Percentiles rank a stretch among this genome's conserved stretches.
These are phyloP conservation scores for Pezicula carpinea DNA, from an alignment of 2,329 filamentous ascomycete species.

Conservation along the genomic window DNA sequence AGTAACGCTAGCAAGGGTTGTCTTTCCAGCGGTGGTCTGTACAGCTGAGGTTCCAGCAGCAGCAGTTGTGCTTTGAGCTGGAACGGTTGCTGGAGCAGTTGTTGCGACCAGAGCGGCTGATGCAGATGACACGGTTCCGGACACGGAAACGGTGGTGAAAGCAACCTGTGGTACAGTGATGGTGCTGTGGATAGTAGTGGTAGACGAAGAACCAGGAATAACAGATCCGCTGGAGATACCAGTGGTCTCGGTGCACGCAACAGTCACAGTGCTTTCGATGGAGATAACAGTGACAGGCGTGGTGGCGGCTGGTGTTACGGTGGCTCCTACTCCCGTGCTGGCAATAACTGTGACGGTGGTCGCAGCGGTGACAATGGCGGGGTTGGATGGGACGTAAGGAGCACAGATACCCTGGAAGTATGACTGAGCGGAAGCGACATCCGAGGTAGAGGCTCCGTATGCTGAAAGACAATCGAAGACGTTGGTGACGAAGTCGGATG, in stretches of 20 bases:
- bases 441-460: constrained; percentile 61
- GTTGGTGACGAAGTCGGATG: constrained; percentile 67
- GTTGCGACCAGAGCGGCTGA: constrained; percentile 26
- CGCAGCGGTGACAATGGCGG: constrained; percentile 76
- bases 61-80: constrained; percentile 8
- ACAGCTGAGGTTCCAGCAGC: constrained; percentile 17
- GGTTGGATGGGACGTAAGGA: constrained; percentile 67
- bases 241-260: constrained; percentile 41
- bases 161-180: constrained; percentile 48
- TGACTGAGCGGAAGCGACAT: constrained; percentile 66
- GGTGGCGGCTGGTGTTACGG: constrained; percentile 42
- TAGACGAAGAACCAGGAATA: constrained; percentile 47
- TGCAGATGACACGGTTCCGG: constrained; percentile 16
- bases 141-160: constrained; percentile 31
- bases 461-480: constrained; percentile 79
- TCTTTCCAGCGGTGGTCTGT: constrained; percentile 15
- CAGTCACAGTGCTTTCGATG: constrained; percentile 45
- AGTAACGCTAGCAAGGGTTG: constrained; percentile 20
- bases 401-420: constrained; percentile 94
- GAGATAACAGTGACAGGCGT: constrained; percentile 24
- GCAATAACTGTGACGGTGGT: constrained; percentile 47
- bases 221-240: constrained; percentile 35
- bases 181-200: constrained; percentile 40
- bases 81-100: constrained; percentile 32
- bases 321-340: constrained; percentile 46